Percentiles rank a stretch among this genome's conserved stretches.
Evolutionary conservation across 768 basidiomycete genomes (phyloP).

Genomic region (Neoboletus subvelutipes): DNA sequence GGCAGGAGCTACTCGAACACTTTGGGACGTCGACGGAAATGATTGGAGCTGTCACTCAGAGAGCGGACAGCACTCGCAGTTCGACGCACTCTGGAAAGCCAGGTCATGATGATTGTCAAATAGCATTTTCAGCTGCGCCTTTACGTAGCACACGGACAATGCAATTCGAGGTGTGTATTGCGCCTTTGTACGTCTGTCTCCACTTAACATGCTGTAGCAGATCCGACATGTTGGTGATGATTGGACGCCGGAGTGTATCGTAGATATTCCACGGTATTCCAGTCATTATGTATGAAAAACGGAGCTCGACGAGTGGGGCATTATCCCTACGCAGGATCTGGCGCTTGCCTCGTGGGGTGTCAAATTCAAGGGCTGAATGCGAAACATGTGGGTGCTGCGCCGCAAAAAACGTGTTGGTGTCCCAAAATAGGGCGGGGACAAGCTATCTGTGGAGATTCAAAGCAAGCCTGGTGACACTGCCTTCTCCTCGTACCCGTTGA

Average conservation of each 20-base stretch:
- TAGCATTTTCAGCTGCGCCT: slow-evolving; percentile 14
- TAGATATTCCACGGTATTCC: slow-evolving; percentile 26
- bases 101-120: slow-evolving; percentile 18
- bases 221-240: slow-evolving; percentile 21
- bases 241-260: slow-evolving; percentile 22
- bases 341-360: slow-evolving; percentile 32
- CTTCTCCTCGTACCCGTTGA: slow-evolving; percentile 31
- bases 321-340: slow-evolving; percentile 24
- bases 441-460: slow-evolving; percentile 18
- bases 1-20: slow-evolving; percentile 27
- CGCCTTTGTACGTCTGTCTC: slow-evolving; percentile 26
- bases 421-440: slow-evolving; percentile 27
- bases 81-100: slow-evolving; percentile 32
- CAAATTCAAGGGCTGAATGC: slow-evolving; percentile 18
- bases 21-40: slow-evolving; percentile 37
- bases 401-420: slow-evolving; percentile 33
- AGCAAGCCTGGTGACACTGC: slow-evolving; percentile 28
- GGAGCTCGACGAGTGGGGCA: slow-evolving; percentile 23
- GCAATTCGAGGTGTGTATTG: slow-evolving; percentile 23
- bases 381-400: slow-evolving; percentile 33
- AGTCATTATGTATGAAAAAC: slow-evolving; percentile 33
- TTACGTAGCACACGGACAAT: slow-evolving; percentile 28
- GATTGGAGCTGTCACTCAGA: slow-evolving; percentile 33
- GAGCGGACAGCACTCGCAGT: slow-evolving; percentile 24
- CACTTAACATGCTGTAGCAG: slow-evolving; percentile 21